Conservation (phyloP, 495 filamentous ascomycete species). For the Penicillium chermesinum region DNA sequence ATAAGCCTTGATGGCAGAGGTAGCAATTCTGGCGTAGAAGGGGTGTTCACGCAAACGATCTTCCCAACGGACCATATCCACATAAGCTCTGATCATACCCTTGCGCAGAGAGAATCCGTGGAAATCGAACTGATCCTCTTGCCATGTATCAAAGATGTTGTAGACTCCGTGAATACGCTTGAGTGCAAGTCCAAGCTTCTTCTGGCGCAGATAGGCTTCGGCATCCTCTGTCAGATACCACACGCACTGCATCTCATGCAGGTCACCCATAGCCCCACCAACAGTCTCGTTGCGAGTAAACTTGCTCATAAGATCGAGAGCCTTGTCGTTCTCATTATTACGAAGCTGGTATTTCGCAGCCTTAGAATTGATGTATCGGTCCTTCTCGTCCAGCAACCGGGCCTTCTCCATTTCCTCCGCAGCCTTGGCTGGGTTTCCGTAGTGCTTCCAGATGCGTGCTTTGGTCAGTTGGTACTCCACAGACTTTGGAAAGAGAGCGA, state of each 20-base stretch:
- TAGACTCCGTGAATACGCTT: conserved; percentile 83
- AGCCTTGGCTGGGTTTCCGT: conserved; percentile 73
- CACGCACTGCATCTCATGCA: conserved; percentile 97
- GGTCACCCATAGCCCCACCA: conserved; percentile 82
- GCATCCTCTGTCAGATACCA: conserved; percentile 97
- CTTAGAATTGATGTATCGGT: conserved; percentile 98
- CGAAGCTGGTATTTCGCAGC: conserved; percentile 94
- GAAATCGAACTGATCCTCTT: conserved; percentile 98
- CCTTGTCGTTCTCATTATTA: conserved; percentile 83
- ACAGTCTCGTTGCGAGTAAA: conserved; percentile 90
- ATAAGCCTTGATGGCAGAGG: conserved; percentile 77
- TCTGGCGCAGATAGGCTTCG: conserved; percentile 79
- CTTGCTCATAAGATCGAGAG: conserved; percentile 81
- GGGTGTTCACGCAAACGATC: conserved; percentile 86
- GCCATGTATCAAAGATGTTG: conserved; percentile 94
- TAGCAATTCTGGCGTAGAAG: conserved; percentile 82
- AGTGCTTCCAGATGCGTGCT: conserved; percentile 91
- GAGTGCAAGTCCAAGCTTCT: conserved; percentile 76
- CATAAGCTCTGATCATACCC: conserved; percentile 89
- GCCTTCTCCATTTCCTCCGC: conserved; percentile 86
- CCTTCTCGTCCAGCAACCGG: conserved; percentile 73
- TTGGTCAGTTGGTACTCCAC: conserved; percentile 95
- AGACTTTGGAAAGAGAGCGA: conserved; percentile 68
- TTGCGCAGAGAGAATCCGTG: conserved; percentile 94
- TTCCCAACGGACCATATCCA: conserved; percentile 96